Evolutionary conservation across 208 protist genomes (phyloP).

Genomic region (Wallacemonas rigidus): DNA sequence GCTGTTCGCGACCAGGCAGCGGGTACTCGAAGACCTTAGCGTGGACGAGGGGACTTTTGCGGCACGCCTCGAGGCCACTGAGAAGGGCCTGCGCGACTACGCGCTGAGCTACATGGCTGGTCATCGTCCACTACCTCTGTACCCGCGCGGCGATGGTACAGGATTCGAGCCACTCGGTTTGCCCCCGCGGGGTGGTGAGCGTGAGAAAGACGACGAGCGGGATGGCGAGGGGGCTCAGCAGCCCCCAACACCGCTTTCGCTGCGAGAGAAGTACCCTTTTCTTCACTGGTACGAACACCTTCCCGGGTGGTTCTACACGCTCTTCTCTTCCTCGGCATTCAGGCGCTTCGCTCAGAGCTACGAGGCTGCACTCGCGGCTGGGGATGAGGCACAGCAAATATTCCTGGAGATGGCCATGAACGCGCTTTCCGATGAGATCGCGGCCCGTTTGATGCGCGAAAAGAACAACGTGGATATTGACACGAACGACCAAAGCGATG

Average conservation of each 20-base stretch:
- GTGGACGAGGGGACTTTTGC: neutral
- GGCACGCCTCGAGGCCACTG: constrained; percentile 1
- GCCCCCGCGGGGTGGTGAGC: neutral
- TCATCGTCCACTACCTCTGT: neutral
- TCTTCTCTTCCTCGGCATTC: neutral
- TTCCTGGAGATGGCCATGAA: constrained; percentile 26
- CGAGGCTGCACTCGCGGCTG: neutral
- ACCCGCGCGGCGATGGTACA: constrained; percentile 3
- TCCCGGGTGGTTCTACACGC: constrained; percentile 9
- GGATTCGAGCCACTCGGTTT: neutral
- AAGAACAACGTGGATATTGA: neutral
- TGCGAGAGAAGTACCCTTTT: constrained; percentile 13
- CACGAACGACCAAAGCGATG: neutral
- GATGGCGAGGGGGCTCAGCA: too few species aligned
- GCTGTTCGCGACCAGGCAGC: constrained; percentile 2
- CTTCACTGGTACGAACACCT: constrained; percentile 22
- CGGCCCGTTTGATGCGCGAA: neutral
- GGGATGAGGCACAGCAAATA: neutral
- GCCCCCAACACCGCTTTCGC: neutral
- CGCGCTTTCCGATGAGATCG: constrained; percentile 19
- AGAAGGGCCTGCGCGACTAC: constrained; percentile 8
- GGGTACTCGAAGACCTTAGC: constrained; percentile 2
- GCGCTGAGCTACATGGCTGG: neutral
- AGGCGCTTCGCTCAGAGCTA: neutral
- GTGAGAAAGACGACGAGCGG: too few species aligned